phyloP scores from a whole-genome alignment of 345 rosid species.

The Chamaenerion angustifolium region DNA sequence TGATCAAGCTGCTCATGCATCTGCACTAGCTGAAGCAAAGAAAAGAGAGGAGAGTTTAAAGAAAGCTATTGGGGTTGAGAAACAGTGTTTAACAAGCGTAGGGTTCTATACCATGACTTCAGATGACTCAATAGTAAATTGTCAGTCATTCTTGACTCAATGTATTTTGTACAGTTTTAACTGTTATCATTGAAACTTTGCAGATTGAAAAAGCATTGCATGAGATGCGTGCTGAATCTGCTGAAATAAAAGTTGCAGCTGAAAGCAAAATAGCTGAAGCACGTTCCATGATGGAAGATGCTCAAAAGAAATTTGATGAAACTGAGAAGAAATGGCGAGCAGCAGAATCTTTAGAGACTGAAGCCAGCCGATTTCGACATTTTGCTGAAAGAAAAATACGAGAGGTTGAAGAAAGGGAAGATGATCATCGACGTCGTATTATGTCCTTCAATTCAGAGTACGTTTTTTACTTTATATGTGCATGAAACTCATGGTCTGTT shows the following conservation, averaged over 20 bases:
- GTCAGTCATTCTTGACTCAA: background rate
- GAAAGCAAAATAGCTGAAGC: constrained; percentile 57
- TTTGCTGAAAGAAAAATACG: constrained; percentile 78
- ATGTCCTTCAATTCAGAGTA: constrained; percentile 67
- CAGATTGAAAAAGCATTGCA: constrained; percentile 91
- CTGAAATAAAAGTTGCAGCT: constrained; percentile 81
- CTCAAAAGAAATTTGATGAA: constrained; percentile 46
- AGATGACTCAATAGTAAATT: background rate
- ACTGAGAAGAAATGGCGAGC: constrained; percentile 52
- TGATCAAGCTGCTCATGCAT: constrained; percentile 46
- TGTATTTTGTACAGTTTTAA: background rate
- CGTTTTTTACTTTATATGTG: constrained; percentile 13
- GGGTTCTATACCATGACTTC: constrained; percentile 12
- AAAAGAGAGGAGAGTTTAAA: constrained; percentile 70
- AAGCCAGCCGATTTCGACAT: constrained; percentile 49
- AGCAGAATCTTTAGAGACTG: constrained; percentile 66
- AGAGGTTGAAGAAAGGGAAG: constrained; percentile 77
- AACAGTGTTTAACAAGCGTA: constrained; percentile 84
- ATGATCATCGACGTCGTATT: constrained; percentile 56
- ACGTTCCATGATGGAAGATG: constrained; percentile 47
- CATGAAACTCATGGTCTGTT: background rate
- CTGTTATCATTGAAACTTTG: constrained; percentile 4
- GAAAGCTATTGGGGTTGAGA: constrained; percentile 77
- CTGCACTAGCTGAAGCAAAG: constrained; percentile 60
- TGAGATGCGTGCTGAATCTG: constrained; percentile 90